These are phyloP conservation scores for Pleurotus ostreatus DNA, from an alignment of 768 basidiomycete genomes.

Conservation along the genomic window DNA sequence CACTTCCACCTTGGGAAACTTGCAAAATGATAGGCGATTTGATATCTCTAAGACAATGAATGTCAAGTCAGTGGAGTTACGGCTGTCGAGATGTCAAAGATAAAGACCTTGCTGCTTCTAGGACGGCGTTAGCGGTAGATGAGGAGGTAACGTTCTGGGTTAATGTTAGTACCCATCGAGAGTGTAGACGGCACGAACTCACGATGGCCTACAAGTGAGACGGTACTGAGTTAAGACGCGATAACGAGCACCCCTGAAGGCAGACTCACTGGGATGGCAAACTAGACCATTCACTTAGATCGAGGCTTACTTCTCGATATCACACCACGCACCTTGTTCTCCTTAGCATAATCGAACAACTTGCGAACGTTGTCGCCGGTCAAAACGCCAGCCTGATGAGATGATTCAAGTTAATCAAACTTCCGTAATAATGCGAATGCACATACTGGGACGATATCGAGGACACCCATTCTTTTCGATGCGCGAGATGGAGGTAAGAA, in stretches of 20 bases:
- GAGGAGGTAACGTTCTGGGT: constrained; percentile 93
- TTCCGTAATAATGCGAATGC: not conserved
- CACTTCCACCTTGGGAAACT: constrained; percentile 94
- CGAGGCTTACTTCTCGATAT: not conserved
- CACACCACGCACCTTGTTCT: constrained; percentile 63
- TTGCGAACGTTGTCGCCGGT: constrained; percentile 95
- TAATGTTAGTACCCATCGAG: constrained; percentile 9
- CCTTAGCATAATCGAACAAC: constrained; percentile 91
- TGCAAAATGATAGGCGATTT: constrained; percentile 98
- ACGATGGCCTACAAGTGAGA: constrained; percentile 61
- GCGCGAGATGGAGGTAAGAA: constrained; percentile 9
- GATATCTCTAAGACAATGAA: constrained; percentile 60
- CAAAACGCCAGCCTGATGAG: constrained; percentile 80
- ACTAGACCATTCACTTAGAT: constrained; percentile 36
- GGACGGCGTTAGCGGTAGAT: constrained; percentile 88
- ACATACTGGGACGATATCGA: constrained; percentile 82
- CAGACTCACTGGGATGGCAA: constrained; percentile 77
- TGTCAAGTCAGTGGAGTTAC: constrained; percentile 2
- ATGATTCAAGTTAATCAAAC: constrained; percentile 10
- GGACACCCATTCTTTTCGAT: constrained; percentile 59
- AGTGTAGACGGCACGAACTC: constrained; percentile 33
- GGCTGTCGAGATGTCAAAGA: constrained; percentile 4
- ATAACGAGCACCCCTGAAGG: not conserved
- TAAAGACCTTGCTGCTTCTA: constrained; percentile 87
- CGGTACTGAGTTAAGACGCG: too few species aligned